These are phyloP conservation scores for Saccharomycopsis sp. DNA, from an alignment of 805 yeast species.

Conservation along the genomic window DNA sequence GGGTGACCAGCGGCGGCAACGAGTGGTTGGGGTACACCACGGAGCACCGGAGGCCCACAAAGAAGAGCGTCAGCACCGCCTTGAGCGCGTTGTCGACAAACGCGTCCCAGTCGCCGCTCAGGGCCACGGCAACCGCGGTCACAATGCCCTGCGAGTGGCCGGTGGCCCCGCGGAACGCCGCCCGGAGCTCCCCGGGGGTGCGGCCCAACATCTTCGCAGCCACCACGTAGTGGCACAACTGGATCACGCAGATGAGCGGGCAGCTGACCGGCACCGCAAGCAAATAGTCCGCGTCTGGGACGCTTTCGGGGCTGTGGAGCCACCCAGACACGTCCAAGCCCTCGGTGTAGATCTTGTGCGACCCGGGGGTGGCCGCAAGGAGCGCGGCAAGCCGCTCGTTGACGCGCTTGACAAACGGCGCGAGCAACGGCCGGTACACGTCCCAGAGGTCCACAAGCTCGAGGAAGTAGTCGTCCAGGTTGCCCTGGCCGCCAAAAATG, in stretches of 20 bases:
- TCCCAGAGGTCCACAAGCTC: slow-evolving; percentile 83
- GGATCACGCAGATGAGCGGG: slow-evolving; percentile 96
- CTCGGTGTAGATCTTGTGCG: slow-evolving; percentile 84
- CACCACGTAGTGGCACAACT: slow-evolving; percentile 86
- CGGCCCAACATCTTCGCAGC: slow-evolving; percentile 79
- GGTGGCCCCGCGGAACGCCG: slow-evolving; percentile 63
- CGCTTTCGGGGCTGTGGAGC: slow-evolving; percentile 77
- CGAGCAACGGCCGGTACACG: slow-evolving; percentile 67
- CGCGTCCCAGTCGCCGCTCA: slow-evolving; percentile 75
- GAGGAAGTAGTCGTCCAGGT: slow-evolving; percentile 94
- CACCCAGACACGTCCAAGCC: slow-evolving; percentile 86
- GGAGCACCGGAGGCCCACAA: slow-evolving; percentile 88
- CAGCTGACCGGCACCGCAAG: slow-evolving; percentile 90
- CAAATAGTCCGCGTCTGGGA: slow-evolving; percentile 85
- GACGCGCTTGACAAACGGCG: slow-evolving; percentile 63
- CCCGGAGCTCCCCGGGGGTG: slow-evolving; percentile 83
- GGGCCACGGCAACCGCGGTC: slow-evolving; percentile 86
- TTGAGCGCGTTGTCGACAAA: slow-evolving; percentile 66
- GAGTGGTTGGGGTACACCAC: slow-evolving; percentile 89
- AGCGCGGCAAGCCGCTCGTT: slow-evolving; percentile 62
- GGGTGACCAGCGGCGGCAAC: slow-evolving; percentile 85
- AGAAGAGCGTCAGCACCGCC: slow-evolving; percentile 81
- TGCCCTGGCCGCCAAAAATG: slow-evolving; percentile 98
- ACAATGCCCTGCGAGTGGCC: slow-evolving; percentile 92
- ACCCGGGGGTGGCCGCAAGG: slow-evolving; percentile 65